phyloP scores from a whole-genome alignment of 495 filamentous ascomycete genomes.

The Aspergillus incahuasiensis region DNA sequence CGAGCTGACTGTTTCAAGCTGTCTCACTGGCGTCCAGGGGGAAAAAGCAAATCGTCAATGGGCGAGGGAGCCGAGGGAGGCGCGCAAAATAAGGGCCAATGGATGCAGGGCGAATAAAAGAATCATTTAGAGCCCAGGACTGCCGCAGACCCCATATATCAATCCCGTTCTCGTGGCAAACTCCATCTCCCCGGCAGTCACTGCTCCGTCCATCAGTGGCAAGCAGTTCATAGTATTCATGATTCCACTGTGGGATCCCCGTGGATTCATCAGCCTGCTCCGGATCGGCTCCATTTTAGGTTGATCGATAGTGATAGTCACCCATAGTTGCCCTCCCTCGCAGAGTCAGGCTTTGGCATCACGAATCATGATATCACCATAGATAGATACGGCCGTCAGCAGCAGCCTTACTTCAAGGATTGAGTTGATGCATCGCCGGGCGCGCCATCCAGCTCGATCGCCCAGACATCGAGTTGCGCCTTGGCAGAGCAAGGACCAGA shows the following conservation, averaged over 20 bases:
- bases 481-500: not conserved
- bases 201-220: not conserved
- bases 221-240: not conserved
- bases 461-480: not conserved
- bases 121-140: slow-evolving; percentile 3
- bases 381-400: not conserved
- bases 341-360: not conserved
- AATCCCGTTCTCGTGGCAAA: not conserved
- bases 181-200: not conserved
- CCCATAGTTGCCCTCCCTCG: not conserved
- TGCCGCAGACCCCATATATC: not conserved
- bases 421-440: not conserved
- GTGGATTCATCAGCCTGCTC: not conserved
- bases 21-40: not conserved
- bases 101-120: slow-evolving; percentile 16
- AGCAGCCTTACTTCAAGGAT: not conserved
- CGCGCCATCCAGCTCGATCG: not conserved
- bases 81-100: slow-evolving; percentile 8
- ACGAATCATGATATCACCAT: not conserved
- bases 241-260: not conserved
- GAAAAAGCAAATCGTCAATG: not conserved
- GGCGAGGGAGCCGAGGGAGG: slow-evolving; percentile 8
- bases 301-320: not conserved
- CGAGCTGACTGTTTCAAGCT: not conserved
- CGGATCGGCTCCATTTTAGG: not conserved